phyloP scores from a whole-genome alignment of 805 yeast species.

The Kodamaea kaohsiungensis region DNA sequence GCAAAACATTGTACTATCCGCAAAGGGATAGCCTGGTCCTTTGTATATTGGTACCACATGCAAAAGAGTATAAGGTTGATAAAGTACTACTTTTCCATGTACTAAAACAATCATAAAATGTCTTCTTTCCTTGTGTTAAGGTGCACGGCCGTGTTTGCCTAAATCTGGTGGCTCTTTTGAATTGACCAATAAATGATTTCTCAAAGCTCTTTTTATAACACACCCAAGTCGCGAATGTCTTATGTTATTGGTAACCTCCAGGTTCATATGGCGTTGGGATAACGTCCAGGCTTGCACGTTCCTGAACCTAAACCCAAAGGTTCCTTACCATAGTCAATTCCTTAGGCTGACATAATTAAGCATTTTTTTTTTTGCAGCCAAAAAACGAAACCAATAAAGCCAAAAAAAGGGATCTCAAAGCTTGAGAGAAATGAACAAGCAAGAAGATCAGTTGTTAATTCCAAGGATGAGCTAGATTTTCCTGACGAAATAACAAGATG shows the following conservation, averaged over 20 bases:
- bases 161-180: background rate
- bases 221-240: constrained; percentile 2
- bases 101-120: constrained; percentile 3
- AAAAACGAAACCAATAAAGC: constrained; percentile 10
- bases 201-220: background rate
- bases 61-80: background rate
- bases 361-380: background rate
- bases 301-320: constrained; percentile 6
- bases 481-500: background rate
- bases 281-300: background rate
- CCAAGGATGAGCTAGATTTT: background rate
- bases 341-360: background rate
- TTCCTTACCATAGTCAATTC: background rate
- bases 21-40: constrained; percentile 10
- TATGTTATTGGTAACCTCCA: background rate
- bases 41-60: background rate
- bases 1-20: constrained; percentile 10
- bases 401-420: background rate
- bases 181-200: constrained; percentile 8
- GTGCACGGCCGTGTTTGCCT: background rate
- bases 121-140: constrained; percentile 4
- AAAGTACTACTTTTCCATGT: background rate
- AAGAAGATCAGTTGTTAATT: background rate
- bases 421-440: background rate
- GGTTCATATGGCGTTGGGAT: constrained; percentile 5